Base-by-base conservation (phyloP, 2,329 filamentous ascomycete genomes). In the Cordyceps cicadae region DNA sequence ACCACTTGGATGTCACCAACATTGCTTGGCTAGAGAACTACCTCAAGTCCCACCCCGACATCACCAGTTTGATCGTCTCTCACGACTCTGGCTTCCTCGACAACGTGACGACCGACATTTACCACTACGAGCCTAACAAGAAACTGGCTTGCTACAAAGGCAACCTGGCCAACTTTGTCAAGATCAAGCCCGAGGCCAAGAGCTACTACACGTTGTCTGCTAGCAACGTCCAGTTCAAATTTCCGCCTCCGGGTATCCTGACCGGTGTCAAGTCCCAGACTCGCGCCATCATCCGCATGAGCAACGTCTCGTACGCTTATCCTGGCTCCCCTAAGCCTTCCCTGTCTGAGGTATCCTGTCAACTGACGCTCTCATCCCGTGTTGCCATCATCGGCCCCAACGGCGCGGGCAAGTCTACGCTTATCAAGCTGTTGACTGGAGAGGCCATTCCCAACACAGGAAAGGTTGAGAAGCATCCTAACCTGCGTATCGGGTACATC, bases 51-150 rank as follows among this genome's bases (percentile, higher is more conserved):
- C 92, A 99, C 77, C 89, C 90, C 6, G 90, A 97, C 55, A 97
- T 97, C 71, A 99, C 94, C 63, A 96, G 90, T 71, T 80, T 99
- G 78, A 97, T 99, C 70, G 94, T 99, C 67, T 95, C 90, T 72
- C 94, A 99, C 89, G 94, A 99, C 83, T 97, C 93, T 3, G 88
- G 89, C 24, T 99, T 99, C 83, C 79, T 99, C 62, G 94, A 99
- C 72, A 92, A 93, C 66, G 92, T 99, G 66, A 97, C 93, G 71
- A 99, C 94, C 7, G 94, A 99, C 72, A 97, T 99, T 71, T 97
- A 97, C 79, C 94, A 99, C 79, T 99, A 99, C 77, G 94, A 99
- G 76, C 84, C 84, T 29, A 85, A 87, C 75, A 99, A 99, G 86
- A 99, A 97, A 80, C 84, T 99, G 34, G 87, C 87, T 24, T 87